A percentile compares a stretch with the other conserved stretches of the same genome.
These are phyloP conservation scores for Diaporthe batatas DNA, from an alignment of 2,329 filamentous ascomycete genomes.

Conservation along the genomic window DNA sequence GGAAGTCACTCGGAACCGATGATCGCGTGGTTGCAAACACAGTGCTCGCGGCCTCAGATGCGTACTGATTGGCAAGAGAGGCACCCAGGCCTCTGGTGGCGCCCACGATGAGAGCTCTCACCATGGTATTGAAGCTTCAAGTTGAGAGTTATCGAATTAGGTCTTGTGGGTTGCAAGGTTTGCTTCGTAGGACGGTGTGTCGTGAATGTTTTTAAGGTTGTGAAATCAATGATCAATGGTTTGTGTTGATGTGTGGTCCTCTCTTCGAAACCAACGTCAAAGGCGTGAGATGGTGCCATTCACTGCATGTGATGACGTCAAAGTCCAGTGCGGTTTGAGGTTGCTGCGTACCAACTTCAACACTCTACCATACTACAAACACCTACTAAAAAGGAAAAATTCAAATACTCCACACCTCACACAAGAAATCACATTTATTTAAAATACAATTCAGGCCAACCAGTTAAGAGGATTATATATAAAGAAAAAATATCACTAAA, in stretches of 20 bases:
- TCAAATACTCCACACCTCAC: too few species aligned
- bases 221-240: too few species aligned
- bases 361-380: too few species aligned
- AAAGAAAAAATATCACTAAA: not conserved
- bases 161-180: too few species aligned
- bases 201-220: not conserved
- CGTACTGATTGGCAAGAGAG: conserved; percentile 71
- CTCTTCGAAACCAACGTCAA: not conserved
- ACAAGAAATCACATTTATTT: too few species aligned
- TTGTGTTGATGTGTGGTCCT: not conserved
- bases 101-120: conserved; percentile 72
- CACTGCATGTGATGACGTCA: conserved; percentile 39
- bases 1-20: conserved; percentile 57
- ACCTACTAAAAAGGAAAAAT: too few species aligned
- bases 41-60: conserved; percentile 57
- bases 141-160: too few species aligned
- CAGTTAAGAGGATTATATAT: not conserved
- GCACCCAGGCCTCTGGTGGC: conserved; percentile 77
- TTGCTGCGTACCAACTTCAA: too few species aligned
- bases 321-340: conserved; percentile 1
- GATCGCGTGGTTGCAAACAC: conserved; percentile 66
- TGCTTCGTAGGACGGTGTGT: too few species aligned
- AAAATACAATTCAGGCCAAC: not conserved
- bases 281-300: conserved; percentile 36
- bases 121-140: conserved; percentile 52